These are phyloP conservation scores for Geopyxis carbonaria DNA, from an alignment of 495 filamentous ascomycete species.

Conservation along the genomic window DNA sequence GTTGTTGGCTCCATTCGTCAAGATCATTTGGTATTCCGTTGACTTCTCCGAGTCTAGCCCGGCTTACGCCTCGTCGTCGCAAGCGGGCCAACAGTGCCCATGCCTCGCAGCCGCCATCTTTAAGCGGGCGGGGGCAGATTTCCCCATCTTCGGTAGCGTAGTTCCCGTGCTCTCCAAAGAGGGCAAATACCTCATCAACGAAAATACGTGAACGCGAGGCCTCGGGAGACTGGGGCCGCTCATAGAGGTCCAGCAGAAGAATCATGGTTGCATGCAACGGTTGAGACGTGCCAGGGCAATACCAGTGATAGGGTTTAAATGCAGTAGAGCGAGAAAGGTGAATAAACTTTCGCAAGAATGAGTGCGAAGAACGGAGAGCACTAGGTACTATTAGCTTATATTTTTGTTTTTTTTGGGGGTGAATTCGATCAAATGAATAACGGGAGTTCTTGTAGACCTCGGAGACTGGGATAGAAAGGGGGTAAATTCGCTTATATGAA, in stretches of 20 bases:
- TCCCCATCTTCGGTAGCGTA: constrained; percentile 32
- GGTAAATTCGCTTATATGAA: constrained; percentile 4
- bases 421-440: too few species aligned
- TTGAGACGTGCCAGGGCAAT: constrained; percentile 40
- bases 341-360: constrained; percentile 40
- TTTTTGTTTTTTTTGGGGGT: too few species aligned
- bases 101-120: constrained; percentile 38
- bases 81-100: constrained; percentile 39
- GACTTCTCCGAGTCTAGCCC: too few species aligned
- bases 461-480: neutral
- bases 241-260: constrained; percentile 40
- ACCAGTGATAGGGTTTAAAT: constrained; percentile 43
- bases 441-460: neutral
- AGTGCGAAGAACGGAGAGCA: constrained; percentile 37
- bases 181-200: constrained; percentile 36
- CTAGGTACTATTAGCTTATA: too few species aligned
- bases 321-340: constrained; percentile 35
- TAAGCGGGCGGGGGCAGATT: constrained; percentile 33
- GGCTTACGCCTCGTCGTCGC: constrained; percentile 28
- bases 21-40: too few species aligned
- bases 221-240: constrained; percentile 34
- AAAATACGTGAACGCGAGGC: constrained; percentile 34
- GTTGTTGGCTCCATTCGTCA: too few species aligned
- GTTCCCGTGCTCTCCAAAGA: constrained; percentile 37
- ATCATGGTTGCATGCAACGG: constrained; percentile 43